Percentiles rank a stretch among this genome's conserved stretches.
Evolutionary conservation across 345 rosid species (phyloP).

Genomic region (Aquilaria yunnanensis): DNA sequence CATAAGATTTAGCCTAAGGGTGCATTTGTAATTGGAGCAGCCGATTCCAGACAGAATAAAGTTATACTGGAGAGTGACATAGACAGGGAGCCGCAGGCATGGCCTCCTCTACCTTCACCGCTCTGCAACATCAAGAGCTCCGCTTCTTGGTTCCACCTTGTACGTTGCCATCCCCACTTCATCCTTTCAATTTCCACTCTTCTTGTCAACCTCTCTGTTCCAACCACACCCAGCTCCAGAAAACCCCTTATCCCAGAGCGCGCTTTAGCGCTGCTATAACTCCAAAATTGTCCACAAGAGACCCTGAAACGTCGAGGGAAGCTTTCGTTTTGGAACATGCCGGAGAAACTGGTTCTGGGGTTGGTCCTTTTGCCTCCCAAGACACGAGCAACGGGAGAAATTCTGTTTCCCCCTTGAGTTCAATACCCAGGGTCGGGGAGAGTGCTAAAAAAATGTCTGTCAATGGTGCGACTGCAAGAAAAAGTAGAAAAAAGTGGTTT

Average conservation of each 20-base stretch:
- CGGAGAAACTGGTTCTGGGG: conserved; percentile 23
- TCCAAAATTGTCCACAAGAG: conserved; percentile 24
- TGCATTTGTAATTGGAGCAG: too few relatives aligned
- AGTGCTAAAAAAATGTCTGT: conserved; percentile 14
- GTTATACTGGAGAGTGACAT: too few relatives aligned
- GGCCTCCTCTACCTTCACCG: conserved; percentile 35
- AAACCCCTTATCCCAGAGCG: conserved; percentile 6
- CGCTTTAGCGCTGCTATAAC: conserved; percentile 6
- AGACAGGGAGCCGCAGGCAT: conserved; percentile 30
- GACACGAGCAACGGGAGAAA: conserved; percentile 13
- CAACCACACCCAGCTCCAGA: conserved; percentile 13
- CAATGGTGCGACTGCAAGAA: conserved; percentile 11
- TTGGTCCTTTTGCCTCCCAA: conserved; percentile 15
- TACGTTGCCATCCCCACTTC: conserved; percentile 23
- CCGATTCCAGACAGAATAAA: too few relatives aligned
- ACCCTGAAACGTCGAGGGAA: conserved; percentile 15
- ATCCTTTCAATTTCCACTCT: conserved; percentile 19
- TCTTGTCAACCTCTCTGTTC: conserved; percentile 13
- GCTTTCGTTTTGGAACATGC: conserved; percentile 10
- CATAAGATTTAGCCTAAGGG: too few relatives aligned
- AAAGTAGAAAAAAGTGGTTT: conserved; percentile 12
- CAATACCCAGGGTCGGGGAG: conserved; percentile 28
- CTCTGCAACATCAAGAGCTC: conserved; percentile 19
- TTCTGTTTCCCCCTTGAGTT: conserved; percentile 19
- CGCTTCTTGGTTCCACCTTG: conserved; percentile 18